Conservation (phyloP, 2,329 filamentous ascomycete species). For the Teratosphaeria nubilosa region DNA sequence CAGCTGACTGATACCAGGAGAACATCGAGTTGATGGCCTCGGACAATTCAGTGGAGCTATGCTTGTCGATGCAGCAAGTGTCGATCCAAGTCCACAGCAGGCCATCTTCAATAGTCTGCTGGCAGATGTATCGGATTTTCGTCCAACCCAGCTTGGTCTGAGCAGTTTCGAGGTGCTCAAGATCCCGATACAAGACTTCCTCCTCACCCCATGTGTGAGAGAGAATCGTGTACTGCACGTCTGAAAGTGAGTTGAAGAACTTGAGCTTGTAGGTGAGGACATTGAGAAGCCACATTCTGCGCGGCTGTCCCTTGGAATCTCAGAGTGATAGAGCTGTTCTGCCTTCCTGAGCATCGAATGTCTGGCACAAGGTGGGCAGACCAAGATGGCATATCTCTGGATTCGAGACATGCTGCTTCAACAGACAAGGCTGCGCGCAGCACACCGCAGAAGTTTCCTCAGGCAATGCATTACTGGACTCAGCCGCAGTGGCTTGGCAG, state of each 20-base stretch:
- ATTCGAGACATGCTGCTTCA: too few species aligned
- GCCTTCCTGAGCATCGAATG: too few species aligned
- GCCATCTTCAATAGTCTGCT: neutral
- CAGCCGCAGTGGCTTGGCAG: neutral
- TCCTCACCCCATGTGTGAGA: conserved; percentile 9
- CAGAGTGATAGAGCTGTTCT: neutral
- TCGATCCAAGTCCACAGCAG: conserved; percentile 1
- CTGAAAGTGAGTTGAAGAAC: neutral
- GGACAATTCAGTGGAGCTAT: conserved; percentile 9
- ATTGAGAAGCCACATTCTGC: neutral
- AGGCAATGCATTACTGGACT: neutral
- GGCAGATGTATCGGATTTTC: neutral
- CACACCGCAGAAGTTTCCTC: too few species aligned
- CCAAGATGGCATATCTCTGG: too few species aligned
- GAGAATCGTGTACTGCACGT: conserved; percentile 7
- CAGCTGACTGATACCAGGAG: conserved; percentile 2
- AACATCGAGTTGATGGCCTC: too few species aligned
- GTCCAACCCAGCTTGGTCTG: neutral
- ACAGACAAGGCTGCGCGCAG: too few species aligned
- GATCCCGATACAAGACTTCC: conserved; percentile 9
- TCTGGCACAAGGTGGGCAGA: too few species aligned
- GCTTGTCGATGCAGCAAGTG: conserved; percentile 17
- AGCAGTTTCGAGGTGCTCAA: neutral
- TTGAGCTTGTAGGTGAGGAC: neutral
- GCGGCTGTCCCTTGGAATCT: too few species aligned